phyloP scores from a whole-genome alignment of 768 basidiomycete genomes.

The Mycena galericulata region DNA sequence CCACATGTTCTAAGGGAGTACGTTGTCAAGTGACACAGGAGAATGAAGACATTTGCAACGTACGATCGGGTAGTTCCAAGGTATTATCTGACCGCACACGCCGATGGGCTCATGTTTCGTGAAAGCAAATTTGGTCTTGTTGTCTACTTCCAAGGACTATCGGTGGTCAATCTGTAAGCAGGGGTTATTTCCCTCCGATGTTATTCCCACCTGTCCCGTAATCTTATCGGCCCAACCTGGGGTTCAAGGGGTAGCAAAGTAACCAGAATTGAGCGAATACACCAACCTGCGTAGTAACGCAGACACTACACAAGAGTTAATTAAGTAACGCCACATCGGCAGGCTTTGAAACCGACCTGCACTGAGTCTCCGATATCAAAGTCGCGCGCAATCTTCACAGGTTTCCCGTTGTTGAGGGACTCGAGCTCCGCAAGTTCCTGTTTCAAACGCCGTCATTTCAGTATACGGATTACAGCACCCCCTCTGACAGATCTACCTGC shows the following conservation, averaged over 20 bases:
- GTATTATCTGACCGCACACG: conserved; percentile 95
- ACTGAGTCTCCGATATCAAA: conserved; percentile 85
- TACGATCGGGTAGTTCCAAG: conserved; percentile 92
- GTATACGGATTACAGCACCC: not conserved
- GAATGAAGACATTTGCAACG: not conserved
- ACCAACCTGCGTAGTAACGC: conserved; percentile 79
- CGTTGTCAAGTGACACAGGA: conserved; percentile 3
- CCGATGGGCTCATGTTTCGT: conserved; percentile 74
- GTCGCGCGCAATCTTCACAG: conserved; percentile 74
- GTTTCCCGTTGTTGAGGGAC: conserved; percentile 92
- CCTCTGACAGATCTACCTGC: conserved; percentile 28
- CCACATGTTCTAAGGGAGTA: conserved; percentile 31
- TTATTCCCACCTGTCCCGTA: conserved; percentile 74
- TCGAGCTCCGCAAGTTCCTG: conserved; percentile 89
- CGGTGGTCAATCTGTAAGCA: not conserved
- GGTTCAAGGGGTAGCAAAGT: not conserved
- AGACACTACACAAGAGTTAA: conserved; percentile 58
- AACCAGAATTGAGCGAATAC: not conserved
- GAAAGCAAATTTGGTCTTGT: conserved; percentile 84
- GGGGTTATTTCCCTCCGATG: not conserved
- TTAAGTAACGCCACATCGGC: not conserved
- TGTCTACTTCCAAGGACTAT: conserved; percentile 84
- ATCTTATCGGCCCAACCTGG: conserved; percentile 95
- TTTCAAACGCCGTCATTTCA: conserved; percentile 6
- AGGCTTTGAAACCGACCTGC: conserved; percentile 36